Conservation (phyloP, 2,329 filamentous ascomycete genomes). For the Fusarium citri region DNA sequence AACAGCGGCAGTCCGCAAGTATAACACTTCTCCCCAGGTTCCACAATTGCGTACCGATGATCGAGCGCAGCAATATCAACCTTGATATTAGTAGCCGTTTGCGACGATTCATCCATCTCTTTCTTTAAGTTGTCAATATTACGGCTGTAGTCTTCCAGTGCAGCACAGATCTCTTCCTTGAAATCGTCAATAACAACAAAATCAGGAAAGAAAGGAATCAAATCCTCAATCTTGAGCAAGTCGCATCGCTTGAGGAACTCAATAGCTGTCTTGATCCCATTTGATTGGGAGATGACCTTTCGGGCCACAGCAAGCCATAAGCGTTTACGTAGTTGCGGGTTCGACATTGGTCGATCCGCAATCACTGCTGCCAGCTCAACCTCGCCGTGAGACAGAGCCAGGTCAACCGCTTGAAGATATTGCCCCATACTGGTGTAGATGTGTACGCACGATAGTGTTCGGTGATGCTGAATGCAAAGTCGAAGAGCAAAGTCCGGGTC, state of each 20-base stretch:
- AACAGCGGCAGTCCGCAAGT: constrained; percentile 87
- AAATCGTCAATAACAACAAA: constrained; percentile 99
- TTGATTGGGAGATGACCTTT: constrained; percentile 88
- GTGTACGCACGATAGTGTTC: constrained; percentile 93
- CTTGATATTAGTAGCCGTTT: constrained; percentile 91
- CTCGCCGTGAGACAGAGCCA: constrained; percentile 89
- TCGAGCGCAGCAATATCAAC: constrained; percentile 88
- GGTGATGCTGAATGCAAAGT: constrained; percentile 92
- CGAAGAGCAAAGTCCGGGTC: constrained; percentile 97
- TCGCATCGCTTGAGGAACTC: constrained; percentile 94
- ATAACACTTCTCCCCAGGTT: constrained; percentile 95
- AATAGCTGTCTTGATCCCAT: constrained; percentile 92
- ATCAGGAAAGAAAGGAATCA: constrained; percentile 98
- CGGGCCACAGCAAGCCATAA: constrained; percentile 96
- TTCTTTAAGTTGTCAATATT: constrained; percentile 89
- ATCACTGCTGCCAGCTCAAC: constrained; percentile 91
- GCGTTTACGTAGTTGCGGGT: constrained; percentile 86
- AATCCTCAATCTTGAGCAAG: constrained; percentile 91
- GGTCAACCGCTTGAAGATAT: constrained; percentile 90
- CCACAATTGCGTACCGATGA: constrained; percentile 92
- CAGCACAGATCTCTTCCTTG: constrained; percentile 96
- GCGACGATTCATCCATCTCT: constrained; percentile 95
- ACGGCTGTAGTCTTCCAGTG: constrained; percentile 91
- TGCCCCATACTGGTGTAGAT: constrained; percentile 98
- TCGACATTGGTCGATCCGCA: constrained; percentile 84